Percentiles rank a stretch among this genome's conserved stretches.
phyloP scores from a whole-genome alignment of 345 rosid species.

The Rhodomyrtus tomentosa region DNA sequence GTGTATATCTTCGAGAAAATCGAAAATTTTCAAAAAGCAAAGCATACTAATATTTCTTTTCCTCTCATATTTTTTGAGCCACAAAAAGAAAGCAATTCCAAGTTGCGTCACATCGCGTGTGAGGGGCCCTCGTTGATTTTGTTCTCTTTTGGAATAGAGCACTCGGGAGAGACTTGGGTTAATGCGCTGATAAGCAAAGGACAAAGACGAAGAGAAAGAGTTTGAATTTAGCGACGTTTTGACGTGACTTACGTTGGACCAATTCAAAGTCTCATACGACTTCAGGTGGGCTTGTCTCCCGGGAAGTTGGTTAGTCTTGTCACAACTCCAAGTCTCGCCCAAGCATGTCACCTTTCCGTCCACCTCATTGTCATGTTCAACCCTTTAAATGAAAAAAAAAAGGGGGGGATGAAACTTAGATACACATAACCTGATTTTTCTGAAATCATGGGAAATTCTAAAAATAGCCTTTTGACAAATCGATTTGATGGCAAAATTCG shows the following conservation, averaged over 20 bases:
- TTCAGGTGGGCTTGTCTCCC: background rate
- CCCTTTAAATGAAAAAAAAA: background rate
- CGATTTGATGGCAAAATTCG: background rate
- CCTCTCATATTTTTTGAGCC: background rate
- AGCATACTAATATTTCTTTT: background rate
- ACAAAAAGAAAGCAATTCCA: background rate
- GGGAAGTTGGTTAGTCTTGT: background rate
- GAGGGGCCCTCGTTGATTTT: background rate
- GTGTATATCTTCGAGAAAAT: no score
- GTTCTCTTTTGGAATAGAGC: background rate
- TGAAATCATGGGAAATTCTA: background rate
- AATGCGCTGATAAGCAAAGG: background rate
- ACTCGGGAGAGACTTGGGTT: background rate
- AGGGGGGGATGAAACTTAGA: background rate
- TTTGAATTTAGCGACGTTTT: background rate
- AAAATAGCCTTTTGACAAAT: background rate
- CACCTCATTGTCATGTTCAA: background rate
- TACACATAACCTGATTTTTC: background rate
- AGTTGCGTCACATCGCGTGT: background rate
- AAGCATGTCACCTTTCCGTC: background rate
- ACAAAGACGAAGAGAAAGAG: background rate
- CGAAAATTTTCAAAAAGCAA: background rate
- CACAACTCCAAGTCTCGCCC: background rate
- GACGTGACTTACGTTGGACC: background rate
- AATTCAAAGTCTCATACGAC: background rate